phyloP scores from a whole-genome alignment of 495 filamentous ascomycete species.

The Penicillium mononematosum region DNA sequence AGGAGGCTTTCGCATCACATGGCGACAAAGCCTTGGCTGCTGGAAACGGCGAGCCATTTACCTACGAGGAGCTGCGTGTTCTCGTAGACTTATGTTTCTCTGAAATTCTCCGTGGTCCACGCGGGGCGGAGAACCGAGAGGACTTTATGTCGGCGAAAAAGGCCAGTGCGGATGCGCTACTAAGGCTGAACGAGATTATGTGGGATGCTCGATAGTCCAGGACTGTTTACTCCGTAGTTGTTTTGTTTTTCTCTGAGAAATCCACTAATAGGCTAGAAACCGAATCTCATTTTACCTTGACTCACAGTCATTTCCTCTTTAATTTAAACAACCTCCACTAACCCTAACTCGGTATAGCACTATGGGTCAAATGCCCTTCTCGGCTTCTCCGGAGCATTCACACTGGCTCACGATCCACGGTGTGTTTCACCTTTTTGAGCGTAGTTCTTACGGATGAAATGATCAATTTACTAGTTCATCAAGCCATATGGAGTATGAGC shows the following conservation, averaged over 20 bases:
- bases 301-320: conserved; percentile 7
- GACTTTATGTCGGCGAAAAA: conserved; percentile 70
- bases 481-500: background rate
- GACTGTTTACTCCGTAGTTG: background rate
- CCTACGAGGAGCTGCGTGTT: conserved; percentile 78
- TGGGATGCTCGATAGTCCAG: conserved; percentile 55
- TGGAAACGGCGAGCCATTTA: conserved; percentile 55
- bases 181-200: conserved; percentile 76
- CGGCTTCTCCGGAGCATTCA: conserved; percentile 20
- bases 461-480: conserved; percentile 16
- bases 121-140: conserved; percentile 66
- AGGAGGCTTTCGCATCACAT: conserved; percentile 39
- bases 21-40: conserved; percentile 38
- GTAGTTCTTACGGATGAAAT: background rate
- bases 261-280: background rate
- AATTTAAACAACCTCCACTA: conserved; percentile 23
- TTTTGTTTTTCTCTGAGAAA: background rate
- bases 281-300: conserved; percentile 3
- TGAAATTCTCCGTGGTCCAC: conserved; percentile 59
- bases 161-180: conserved; percentile 69
- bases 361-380: conserved; percentile 13
- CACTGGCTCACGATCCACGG: conserved; percentile 23
- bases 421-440: conserved; percentile 36
- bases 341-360: conserved; percentile 13
- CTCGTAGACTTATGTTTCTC: conserved; percentile 85